A percentile compares a stretch with the other conserved stretches of the same genome.
phyloP scores from a whole-genome alignment of 2,329 filamentous ascomycete species.

The Pyrenochaeta sp. region DNA sequence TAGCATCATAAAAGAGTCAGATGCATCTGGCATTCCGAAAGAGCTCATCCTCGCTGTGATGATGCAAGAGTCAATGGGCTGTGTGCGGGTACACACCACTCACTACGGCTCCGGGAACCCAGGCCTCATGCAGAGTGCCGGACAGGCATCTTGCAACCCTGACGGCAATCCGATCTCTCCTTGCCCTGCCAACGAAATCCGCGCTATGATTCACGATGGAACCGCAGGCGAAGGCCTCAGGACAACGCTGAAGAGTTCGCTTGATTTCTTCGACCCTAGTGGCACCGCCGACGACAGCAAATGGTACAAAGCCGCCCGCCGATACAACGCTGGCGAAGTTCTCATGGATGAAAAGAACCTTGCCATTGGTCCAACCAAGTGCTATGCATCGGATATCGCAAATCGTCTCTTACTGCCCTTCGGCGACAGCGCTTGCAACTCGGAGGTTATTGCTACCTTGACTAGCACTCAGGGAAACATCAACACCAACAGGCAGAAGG shows the following conservation, averaged over 20 bases:
- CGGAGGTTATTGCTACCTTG: conserved; percentile 11
- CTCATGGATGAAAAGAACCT: conserved; percentile 50
- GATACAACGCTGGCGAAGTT: conserved; percentile 61
- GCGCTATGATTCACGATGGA: conserved; percentile 56
- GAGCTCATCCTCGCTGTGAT: conserved; percentile 56
- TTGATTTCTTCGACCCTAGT: conserved; percentile 32
- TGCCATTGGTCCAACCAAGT: conserved; percentile 55
- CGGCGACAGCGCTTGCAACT: conserved; percentile 24
- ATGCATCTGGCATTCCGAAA: conserved; percentile 45
- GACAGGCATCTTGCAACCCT: conserved; percentile 39
- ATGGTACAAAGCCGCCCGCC: conserved; percentile 59
- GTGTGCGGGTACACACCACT: conserved; percentile 56
- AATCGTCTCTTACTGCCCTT: conserved; percentile 54
- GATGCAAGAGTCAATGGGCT: conserved; percentile 58
- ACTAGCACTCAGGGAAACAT: conserved; percentile 2
- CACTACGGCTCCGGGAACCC: conserved; percentile 54
- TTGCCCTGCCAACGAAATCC: conserved; percentile 51
- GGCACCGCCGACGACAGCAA: conserved; percentile 45
- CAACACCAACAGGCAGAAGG: neutral
- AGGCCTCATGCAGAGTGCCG: conserved; percentile 58
- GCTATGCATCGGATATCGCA: conserved; percentile 62
- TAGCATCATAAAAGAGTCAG: conserved; percentile 46
- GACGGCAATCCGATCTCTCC: conserved; percentile 51
- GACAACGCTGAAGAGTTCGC: conserved; percentile 54
- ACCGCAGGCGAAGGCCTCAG: conserved; percentile 52